A percentile compares a stretch with the other conserved stretches of the same genome.
Conservation (phyloP, 768 basidiomycete species). For the Suillus plorans region DNA sequence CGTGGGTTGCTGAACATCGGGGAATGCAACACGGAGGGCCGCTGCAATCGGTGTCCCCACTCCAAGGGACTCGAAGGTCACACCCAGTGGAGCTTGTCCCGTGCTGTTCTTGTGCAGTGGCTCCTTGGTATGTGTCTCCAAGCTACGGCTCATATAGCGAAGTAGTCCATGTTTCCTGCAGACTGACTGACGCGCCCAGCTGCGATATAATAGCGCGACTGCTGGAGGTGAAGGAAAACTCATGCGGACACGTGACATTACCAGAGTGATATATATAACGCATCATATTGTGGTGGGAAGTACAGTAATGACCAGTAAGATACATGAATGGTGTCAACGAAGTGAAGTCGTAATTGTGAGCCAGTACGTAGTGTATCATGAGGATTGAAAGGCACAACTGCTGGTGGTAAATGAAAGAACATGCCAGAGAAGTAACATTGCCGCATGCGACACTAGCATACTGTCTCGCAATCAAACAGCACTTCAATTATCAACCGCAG, state of each 20-base stretch:
- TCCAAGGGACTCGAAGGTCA: constrained; percentile 52
- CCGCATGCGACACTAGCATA: constrained; percentile 10
- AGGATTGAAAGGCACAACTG: constrained; percentile 26
- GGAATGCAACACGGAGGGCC: constrained; percentile 60
- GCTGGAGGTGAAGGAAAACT: constrained; percentile 16
- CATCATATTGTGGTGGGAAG: not conserved
- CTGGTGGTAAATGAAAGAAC: constrained; percentile 11
- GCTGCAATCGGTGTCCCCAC: constrained; percentile 47
- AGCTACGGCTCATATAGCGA: constrained; percentile 28
- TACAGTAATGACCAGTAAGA: constrained; percentile 11
- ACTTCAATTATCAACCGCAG: constrained; percentile 11
- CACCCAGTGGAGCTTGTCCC: constrained; percentile 5
- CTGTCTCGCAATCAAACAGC: constrained; percentile 7
- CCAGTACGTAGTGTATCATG: constrained; percentile 14
- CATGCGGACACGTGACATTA: constrained; percentile 27
- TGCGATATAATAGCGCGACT: constrained; percentile 1
- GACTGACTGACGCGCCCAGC: constrained; percentile 18
- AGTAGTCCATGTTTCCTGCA: constrained; percentile 19
- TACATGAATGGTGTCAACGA: constrained; percentile 13
- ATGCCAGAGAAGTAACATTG: constrained; percentile 7
- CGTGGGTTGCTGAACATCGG: constrained; percentile 57
- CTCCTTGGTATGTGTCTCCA: constrained; percentile 18
- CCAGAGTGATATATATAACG: not conserved
- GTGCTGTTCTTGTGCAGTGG: not conserved
- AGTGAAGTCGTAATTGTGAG: constrained; percentile 7